Conservation (phyloP, 2,329 filamentous ascomycete genomes). For the Fusarium sublunatum region DNA sequence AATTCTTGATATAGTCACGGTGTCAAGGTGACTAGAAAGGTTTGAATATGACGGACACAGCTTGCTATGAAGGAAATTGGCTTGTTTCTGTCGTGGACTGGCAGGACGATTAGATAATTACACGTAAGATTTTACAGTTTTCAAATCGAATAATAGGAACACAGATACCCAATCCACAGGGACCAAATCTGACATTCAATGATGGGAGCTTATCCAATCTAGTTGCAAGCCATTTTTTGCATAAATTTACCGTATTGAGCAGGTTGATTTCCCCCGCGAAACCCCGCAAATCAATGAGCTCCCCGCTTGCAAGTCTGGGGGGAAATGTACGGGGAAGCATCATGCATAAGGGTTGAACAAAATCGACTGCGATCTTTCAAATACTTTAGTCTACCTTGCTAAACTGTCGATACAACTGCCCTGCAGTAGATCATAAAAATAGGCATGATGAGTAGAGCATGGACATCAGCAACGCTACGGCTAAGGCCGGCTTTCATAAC, state of each 20-base stretch:
- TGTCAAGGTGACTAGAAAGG: constrained; percentile 11
- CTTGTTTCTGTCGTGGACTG: constrained; percentile 18
- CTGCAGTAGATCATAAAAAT: neutral
- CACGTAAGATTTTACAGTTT: constrained; percentile 40
- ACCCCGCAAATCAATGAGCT: constrained; percentile 36
- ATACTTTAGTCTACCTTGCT: constrained; percentile 2
- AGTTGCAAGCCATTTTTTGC: constrained; percentile 12
- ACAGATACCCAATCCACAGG: constrained; percentile 39
- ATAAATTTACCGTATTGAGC: constrained; percentile 24
- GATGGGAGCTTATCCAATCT: constrained; percentile 3
- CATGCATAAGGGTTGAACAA: constrained; percentile 13
- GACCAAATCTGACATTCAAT: constrained; percentile 18
- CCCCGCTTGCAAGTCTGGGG: constrained; percentile 18
- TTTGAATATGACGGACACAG: constrained; percentile 16
- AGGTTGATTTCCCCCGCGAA: constrained; percentile 32
- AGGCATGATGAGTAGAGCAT: constrained; percentile 32
- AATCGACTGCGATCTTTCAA: constrained; percentile 3
- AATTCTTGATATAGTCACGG: constrained; percentile 15
- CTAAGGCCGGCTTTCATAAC: constrained; percentile 26
- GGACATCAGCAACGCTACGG: constrained; percentile 28
- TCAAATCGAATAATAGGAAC: constrained; percentile 33
- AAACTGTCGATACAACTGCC: constrained; percentile 7
- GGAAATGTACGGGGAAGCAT: constrained; percentile 7
- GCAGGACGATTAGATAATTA: constrained; percentile 34
- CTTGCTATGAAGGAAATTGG: constrained; percentile 23